Evolutionary conservation across 768 basidiomycete species (phyloP).

Genomic region (Amylocystis lapponica): DNA sequence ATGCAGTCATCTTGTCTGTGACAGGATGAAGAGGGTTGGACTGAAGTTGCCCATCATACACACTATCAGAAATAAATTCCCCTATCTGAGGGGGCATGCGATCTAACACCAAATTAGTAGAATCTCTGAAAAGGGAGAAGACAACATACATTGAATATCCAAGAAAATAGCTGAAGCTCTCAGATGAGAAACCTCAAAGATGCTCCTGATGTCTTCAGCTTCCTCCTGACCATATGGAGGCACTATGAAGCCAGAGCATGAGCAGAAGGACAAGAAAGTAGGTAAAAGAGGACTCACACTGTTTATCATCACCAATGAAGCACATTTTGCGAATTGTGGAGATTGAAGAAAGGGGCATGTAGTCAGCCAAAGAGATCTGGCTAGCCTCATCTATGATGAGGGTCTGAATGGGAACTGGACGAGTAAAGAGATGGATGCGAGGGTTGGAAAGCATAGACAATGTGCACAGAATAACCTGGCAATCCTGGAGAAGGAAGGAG

Average conservation of each 20-base stretch:
- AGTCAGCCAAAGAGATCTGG: slow-evolving; percentile 25
- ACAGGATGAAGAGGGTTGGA: slow-evolving; percentile 49
- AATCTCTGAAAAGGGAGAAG: not conserved
- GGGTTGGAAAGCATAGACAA: slow-evolving; percentile 64
- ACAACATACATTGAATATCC: slow-evolving; percentile 64
- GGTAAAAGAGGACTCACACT: slow-evolving; percentile 25
- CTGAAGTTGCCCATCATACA: slow-evolving; percentile 58
- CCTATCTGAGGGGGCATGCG: slow-evolving; percentile 84
- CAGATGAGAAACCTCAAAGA: slow-evolving; percentile 74
- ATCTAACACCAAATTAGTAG: slow-evolving; percentile 39
- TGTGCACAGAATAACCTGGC: slow-evolving; percentile 68
- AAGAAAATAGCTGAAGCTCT: slow-evolving; percentile 45
- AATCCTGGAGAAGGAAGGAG: slow-evolving; percentile 28
- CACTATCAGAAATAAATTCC: slow-evolving; percentile 56
- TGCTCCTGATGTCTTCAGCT: slow-evolving; percentile 56
- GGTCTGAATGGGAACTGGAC: slow-evolving; percentile 22
- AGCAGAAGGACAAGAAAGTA: not conserved
- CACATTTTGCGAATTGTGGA: slow-evolving; percentile 30
- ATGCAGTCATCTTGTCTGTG: slow-evolving; percentile 38
- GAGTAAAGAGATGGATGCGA: slow-evolving; percentile 13
- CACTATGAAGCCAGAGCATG: no score
- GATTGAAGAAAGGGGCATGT: slow-evolving; percentile 22
- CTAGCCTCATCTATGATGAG: slow-evolving; percentile 33
- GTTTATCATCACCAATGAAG: slow-evolving; percentile 38
- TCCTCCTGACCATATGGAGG: slow-evolving; percentile 78